phyloP scores from a whole-genome alignment of 331 rosid species.

The Rhamnella rubrinervis region DNA sequence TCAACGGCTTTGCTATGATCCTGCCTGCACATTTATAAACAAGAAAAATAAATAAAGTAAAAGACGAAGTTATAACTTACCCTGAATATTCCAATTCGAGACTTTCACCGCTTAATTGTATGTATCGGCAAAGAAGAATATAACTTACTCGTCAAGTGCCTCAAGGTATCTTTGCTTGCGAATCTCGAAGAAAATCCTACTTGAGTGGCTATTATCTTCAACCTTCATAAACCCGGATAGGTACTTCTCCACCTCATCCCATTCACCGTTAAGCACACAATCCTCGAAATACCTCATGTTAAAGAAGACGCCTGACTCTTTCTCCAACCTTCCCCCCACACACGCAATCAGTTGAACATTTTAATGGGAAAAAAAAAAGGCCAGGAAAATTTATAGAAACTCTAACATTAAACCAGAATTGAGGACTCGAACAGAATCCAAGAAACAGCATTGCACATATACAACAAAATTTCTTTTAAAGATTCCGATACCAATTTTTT shows the following conservation, averaged over 20 bases:
- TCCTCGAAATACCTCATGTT: conserved; percentile 29
- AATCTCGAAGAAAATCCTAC: conserved; percentile 18
- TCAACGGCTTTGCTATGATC: conserved; percentile 22
- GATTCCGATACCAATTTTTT: neutral
- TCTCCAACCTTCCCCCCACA: conserved; percentile 23
- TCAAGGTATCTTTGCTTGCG: conserved; percentile 20
- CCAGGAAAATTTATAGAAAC: neutral
- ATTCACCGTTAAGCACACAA: conserved; percentile 20
- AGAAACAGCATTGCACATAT: neutral
- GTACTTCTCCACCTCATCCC: conserved; percentile 25
- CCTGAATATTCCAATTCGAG: neutral
- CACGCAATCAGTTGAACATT: neutral
- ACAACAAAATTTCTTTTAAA: neutral
- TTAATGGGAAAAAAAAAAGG: neutral
- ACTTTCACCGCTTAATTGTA: neutral
- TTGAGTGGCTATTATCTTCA: conserved; percentile 19
- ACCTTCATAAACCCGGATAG: conserved; percentile 16
- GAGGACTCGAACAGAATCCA: neutral
- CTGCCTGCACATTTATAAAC: conserved; percentile 7
- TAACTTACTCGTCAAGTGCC: conserved; percentile 16
- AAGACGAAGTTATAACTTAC: neutral
- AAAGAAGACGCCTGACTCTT: conserved; percentile 25
- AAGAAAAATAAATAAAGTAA: neutral
- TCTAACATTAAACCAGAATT: too few relatives aligned
- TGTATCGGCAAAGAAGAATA: neutral